phyloP scores from a whole-genome alignment of 495 filamentous ascomycete species.

The Pseudomonodictys pantanalensis region DNA sequence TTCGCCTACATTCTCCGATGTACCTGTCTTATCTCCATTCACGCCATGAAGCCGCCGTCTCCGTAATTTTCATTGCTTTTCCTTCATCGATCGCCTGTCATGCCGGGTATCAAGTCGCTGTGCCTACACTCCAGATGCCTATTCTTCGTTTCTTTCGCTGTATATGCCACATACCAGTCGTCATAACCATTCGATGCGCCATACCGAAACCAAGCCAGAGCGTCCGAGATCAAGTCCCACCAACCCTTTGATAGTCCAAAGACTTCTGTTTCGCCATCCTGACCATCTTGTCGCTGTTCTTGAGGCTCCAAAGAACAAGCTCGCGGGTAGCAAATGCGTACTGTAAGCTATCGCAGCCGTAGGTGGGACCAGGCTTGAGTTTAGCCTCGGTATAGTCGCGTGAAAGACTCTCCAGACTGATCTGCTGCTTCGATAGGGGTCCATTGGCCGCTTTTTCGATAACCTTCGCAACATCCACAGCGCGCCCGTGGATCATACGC shows the following conservation, averaged over 20 bases:
- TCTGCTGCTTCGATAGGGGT: slow-evolving; percentile 20
- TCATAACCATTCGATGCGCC: not conserved
- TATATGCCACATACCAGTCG: not conserved
- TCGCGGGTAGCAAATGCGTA: slow-evolving; percentile 28
- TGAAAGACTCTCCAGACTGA: slow-evolving; percentile 23
- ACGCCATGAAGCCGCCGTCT: not conserved
- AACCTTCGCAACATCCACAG: slow-evolving; percentile 42
- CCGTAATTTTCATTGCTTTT: not conserved
- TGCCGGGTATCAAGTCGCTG: not conserved
- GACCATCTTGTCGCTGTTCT: slow-evolving; percentile 2
- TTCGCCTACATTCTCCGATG: too few relatives aligned
- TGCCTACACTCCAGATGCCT: not conserved
- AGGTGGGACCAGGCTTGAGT: not conserved
- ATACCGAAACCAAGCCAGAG: not conserved
- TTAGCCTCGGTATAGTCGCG: slow-evolving; percentile 5
- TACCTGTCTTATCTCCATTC: not conserved
- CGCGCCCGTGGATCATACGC: slow-evolving; percentile 43
- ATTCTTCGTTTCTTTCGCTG: not conserved
- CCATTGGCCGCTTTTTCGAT: slow-evolving; percentile 21
- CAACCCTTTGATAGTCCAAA: slow-evolving; percentile 3
- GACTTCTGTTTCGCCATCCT: slow-evolving; percentile 12
- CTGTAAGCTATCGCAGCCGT: slow-evolving; percentile 20
- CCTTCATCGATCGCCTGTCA: not conserved
- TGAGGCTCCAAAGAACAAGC: slow-evolving; percentile 18
- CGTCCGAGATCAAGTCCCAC: not conserved